A percentile compares a stretch with the other conserved stretches of the same genome.
These are phyloP conservation scores for Aspergillus tamarii DNA, from an alignment of 2,329 filamentous ascomycete genomes.

Conservation along the genomic window DNA sequence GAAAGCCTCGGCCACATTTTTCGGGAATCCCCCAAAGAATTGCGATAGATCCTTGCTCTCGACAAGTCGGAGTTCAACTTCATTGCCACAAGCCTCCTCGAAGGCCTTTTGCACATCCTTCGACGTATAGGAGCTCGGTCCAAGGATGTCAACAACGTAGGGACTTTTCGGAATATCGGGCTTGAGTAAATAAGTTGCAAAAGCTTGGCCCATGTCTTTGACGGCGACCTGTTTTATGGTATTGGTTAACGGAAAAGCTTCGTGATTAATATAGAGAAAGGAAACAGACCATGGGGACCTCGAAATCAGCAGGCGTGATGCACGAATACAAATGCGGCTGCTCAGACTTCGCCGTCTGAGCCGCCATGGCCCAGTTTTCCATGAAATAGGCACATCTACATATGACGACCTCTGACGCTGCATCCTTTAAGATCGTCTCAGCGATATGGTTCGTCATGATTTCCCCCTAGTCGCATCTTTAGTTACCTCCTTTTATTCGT, in stretches of 20 bases:
- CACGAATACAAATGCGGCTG: slow-evolving; percentile 14
- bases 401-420: slow-evolving; percentile 17
- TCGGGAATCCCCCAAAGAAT: slow-evolving; percentile 15
- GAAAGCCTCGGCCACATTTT: slow-evolving; percentile 10
- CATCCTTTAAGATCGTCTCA: slow-evolving; percentile 13
- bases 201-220: slow-evolving; percentile 14
- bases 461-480: slow-evolving; percentile 14
- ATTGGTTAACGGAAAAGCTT: neutral
- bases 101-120: slow-evolving; percentile 18
- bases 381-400: slow-evolving; percentile 22
- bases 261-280: no score
- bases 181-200: slow-evolving; percentile 8
- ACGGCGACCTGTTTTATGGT: slow-evolving; percentile 7
- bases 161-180: slow-evolving; percentile 4
- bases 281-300: slow-evolving; percentile 18
- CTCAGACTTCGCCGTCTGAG: slow-evolving; percentile 8
- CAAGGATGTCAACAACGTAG: slow-evolving; percentile 19
- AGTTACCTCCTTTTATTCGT: neutral
- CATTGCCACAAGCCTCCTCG: slow-evolving; percentile 8
- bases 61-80: slow-evolving; percentile 15
- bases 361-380: slow-evolving; percentile 19
- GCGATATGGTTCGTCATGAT: slow-evolving; percentile 21
- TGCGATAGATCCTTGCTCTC: slow-evolving; percentile 9
- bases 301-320: slow-evolving; percentile 18
- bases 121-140: slow-evolving; percentile 13